Evolutionary conservation across 2,329 filamentous ascomycete genomes (phyloP), one percentile per base, ranked within the genome.

Genomic region (Xylaria arbuscula): DNA sequence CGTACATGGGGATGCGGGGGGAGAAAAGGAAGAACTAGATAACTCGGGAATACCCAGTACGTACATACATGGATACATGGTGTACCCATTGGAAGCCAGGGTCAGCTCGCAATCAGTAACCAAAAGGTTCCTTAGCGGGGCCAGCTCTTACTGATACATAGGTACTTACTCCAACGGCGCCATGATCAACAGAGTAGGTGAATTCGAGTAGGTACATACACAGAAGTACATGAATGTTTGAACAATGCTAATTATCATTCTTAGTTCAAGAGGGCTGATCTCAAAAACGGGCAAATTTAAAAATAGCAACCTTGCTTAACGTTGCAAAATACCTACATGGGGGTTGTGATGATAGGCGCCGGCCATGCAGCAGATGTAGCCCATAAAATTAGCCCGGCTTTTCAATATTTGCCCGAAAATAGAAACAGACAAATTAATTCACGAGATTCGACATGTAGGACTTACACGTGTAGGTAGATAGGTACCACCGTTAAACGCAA

Each of bases 231-330:
- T 56, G 32, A 11, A 22, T n/a, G 5, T 5, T 28, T 28, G 28
- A 28, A 5, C 36, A 53, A 15, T 15, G 24, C 24, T 28, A 40
- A n/a, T 54, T 48, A 24, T 66, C 73, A 71, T 73, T 74, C 76
- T 77, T 77, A 76, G 68, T 62, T 73, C 69, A 57, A 13, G n/a
- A 60, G 56, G 15, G 2, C 11, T 24, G 13, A 47, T 17, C n/a
- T 58, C 2, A 63, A 72, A 63, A 45, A 53, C 40, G 75, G 75
- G 75, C 63, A 73, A 77, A 77, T 72, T 74, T 71, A 77, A 77
- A 77, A 78, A 78, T 78, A 78, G 76, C 73, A 76, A 53, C 63
- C 62, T 64, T 70, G 65, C 50, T 66, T 36, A 56, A 73, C 62
- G 48, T 72, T 64, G 67, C 67, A 70, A 72, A 68, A 72, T 70